Conservation (phyloP, 192 early-diverging fungal genomes). For the Gigaspora rosea region DNA sequence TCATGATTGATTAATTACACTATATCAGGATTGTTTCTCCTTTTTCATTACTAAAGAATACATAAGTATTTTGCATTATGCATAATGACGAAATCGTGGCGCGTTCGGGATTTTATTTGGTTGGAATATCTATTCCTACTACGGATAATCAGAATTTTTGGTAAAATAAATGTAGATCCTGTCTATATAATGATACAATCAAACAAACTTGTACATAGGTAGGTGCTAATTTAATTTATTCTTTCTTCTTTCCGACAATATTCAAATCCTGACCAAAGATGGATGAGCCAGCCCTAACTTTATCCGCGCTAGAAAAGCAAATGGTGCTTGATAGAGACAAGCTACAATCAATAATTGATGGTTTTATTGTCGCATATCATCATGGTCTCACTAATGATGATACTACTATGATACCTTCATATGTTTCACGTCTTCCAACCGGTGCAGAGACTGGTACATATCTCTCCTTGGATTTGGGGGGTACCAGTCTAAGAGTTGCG, state of each 20-base stretch:
- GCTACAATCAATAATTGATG: not conserved
- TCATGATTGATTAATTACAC: too few relatives aligned
- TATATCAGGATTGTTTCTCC: too few relatives aligned
- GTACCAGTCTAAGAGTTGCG: conserved; percentile 91
- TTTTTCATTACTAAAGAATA: too few relatives aligned
- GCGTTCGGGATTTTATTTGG: too few relatives aligned
- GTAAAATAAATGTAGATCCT: not conserved
- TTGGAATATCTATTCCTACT: too few relatives aligned
- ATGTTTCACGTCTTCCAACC: conserved; percentile 75
- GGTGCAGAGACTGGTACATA: conserved; percentile 86
- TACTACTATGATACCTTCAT: conserved; percentile 89
- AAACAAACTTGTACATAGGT: not conserved
- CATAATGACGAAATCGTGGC: too few relatives aligned
- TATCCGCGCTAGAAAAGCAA: not conserved
- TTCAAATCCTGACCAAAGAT: too few relatives aligned
- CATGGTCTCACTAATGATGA: conserved; percentile 48
- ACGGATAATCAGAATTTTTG: too few relatives aligned
- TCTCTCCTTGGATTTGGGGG: conserved; percentile 92
- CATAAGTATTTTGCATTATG: too few relatives aligned
- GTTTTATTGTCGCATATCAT: not conserved
- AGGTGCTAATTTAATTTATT: not conserved
- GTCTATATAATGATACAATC: not conserved
- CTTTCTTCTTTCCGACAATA: not conserved
- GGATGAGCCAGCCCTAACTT: not conserved
- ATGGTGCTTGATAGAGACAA: not conserved